phyloP scores from a whole-genome alignment of 208 protist genomes.

The Baffinella frigidus region DNA sequence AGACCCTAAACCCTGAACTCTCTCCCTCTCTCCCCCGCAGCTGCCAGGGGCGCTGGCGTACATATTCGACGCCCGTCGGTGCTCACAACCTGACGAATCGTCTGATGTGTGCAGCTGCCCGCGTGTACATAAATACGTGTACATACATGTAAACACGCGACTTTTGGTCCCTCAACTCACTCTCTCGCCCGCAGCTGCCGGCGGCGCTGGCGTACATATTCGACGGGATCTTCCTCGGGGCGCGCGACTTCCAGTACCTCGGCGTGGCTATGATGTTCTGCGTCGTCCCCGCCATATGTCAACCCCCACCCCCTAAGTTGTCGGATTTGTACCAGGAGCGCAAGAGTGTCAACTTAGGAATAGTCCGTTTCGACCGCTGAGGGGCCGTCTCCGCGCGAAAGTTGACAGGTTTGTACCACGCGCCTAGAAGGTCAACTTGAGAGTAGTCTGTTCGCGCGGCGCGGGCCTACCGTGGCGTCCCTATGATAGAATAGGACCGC shows the following conservation, averaged over 20 bases:
- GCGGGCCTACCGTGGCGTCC: no score
- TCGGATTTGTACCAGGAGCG: not conserved
- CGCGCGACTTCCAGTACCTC: conserved; percentile 33
- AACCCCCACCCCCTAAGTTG: no score
- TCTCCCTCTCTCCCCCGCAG: no score
- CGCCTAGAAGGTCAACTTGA: not conserved
- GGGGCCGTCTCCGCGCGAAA: not conserved
- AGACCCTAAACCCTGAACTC: no score
- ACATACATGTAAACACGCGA: no score
- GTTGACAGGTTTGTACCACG: not conserved
- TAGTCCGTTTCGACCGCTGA: not conserved
- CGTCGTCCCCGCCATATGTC: not conserved
- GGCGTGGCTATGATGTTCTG: not conserved
- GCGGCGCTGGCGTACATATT: conserved; percentile 49
- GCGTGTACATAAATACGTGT: no score
- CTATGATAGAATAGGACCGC: no score
- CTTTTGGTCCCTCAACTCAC: not conserved
- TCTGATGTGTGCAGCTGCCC: no score
- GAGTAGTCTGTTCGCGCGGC: no score
- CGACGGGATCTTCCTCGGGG: conserved; percentile 40
- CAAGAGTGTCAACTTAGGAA: not conserved
- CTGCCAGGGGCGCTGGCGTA: no score
- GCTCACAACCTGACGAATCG: no score
- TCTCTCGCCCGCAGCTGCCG: not conserved
- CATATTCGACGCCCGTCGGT: no score